These are phyloP conservation scores for Prototheca cutis DNA, from an alignment of 163 green algal genomes.

Conservation along the genomic window DNA sequence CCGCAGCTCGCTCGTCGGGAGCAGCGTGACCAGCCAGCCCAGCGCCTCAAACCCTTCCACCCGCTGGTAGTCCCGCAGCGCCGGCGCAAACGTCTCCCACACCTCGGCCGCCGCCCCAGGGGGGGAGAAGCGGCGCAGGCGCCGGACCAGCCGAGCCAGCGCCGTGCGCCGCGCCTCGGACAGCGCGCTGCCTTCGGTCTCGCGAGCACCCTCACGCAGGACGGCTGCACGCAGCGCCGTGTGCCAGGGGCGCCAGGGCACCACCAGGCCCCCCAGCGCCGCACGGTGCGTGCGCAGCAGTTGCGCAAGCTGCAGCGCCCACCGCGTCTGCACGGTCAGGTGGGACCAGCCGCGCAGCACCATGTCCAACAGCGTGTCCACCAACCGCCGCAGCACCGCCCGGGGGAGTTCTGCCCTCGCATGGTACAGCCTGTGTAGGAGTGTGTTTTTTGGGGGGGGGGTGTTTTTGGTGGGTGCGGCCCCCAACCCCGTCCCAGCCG, in stretches of 20 bases:
- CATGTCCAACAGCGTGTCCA: constrained; percentile 28
- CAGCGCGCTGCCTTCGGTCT: constrained; percentile 24
- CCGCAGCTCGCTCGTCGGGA: constrained; percentile 40
- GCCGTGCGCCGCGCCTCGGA: constrained; percentile 19
- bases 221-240: constrained; percentile 22
- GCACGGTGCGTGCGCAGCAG: constrained; percentile 35
- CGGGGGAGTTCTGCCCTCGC: constrained; percentile 8
- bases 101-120: constrained; percentile 32
- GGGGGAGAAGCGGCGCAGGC: constrained; percentile 37
- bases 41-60: constrained; percentile 34
- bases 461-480: no score
- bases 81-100: constrained; percentile 31
- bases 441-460: no score
- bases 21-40: constrained; percentile 51
- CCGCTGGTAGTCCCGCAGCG: constrained; percentile 18
- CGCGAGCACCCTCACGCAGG: constrained; percentile 4
- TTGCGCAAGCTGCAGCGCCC: constrained; percentile 26
- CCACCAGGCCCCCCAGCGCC: constrained; percentile 12
- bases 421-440: constrained; percentile 13
- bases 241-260: constrained; percentile 54
- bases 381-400: constrained; percentile 10
- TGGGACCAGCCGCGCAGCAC: constrained; percentile 18
- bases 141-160: constrained; percentile 22
- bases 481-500: no score
- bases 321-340: constrained; percentile 35